Percentiles rank a stretch among this genome's conserved stretches.
Conservation (phyloP, 768 basidiomycete genomes). For the Rickenella mellea region DNA sequence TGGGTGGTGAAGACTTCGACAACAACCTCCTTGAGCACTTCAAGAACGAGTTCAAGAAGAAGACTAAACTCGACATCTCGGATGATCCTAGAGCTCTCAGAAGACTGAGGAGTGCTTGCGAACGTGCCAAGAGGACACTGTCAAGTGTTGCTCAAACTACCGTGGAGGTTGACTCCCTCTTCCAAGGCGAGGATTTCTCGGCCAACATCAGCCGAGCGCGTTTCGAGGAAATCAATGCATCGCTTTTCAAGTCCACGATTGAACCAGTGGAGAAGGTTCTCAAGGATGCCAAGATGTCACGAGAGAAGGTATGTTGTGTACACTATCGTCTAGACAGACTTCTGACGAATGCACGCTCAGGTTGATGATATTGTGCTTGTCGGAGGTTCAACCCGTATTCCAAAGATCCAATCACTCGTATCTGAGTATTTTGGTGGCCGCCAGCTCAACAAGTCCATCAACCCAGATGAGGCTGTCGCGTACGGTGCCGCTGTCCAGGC, state of each 20-base stretch:
- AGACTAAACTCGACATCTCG: slow-evolving; percentile 94
- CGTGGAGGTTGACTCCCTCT: slow-evolving; percentile 98
- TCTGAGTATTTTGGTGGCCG: slow-evolving; percentile 98
- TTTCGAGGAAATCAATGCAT: slow-evolving; percentile 98
- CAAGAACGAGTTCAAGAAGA: slow-evolving; percentile 99
- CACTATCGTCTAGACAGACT: slow-evolving; percentile 2
- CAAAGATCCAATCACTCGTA: slow-evolving; percentile 96
- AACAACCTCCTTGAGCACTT: slow-evolving; percentile 97
- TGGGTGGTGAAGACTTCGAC: slow-evolving; percentile 99
- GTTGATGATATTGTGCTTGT: slow-evolving; percentile 99
- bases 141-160: slow-evolving; percentile 98
- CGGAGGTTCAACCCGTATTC: slow-evolving; percentile 99
- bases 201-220: slow-evolving; percentile 98
- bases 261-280: slow-evolving; percentile 99
- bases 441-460: slow-evolving; percentile 99
- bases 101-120: slow-evolving; percentile 93
- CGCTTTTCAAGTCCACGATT: slow-evolving; percentile 91
- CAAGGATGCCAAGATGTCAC: slow-evolving; percentile 97
- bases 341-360: too few species aligned
- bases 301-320: slow-evolving; percentile 59
- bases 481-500: slow-evolving; percentile 99
- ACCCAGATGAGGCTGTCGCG: slow-evolving; percentile 99
- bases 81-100: slow-evolving; percentile 95
- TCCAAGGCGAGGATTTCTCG: slow-evolving; percentile 97
- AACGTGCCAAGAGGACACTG: slow-evolving; percentile 98